A percentile compares a stretch with the other conserved stretches of the same genome.
phyloP scores from a whole-genome alignment of 768 basidiomycete genomes.

The Astraeus odoratus region DNA sequence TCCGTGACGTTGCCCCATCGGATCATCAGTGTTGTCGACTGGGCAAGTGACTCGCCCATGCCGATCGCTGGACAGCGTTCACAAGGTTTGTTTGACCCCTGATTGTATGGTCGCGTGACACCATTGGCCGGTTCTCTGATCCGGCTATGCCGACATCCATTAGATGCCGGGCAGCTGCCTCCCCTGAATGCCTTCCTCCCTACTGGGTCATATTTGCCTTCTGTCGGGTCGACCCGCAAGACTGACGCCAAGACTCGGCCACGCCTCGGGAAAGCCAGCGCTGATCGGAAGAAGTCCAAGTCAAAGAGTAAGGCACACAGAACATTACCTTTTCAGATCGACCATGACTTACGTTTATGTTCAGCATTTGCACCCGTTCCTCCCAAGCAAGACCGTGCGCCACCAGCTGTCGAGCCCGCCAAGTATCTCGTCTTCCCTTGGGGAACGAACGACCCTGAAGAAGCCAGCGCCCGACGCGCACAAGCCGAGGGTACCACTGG shows the following conservation, averaged over 20 bases:
- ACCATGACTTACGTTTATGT: neutral
- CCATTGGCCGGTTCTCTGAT: neutral
- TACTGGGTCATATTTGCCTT: conserved; percentile 14
- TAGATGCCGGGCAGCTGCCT: conserved; percentile 15
- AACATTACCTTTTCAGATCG: too few species aligned
- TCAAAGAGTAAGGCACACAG: conserved; percentile 4
- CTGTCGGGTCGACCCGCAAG: conserved; percentile 1
- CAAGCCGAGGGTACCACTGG: conserved; percentile 9
- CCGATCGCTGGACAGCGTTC: conserved; percentile 10
- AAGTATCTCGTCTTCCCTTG: conserved; percentile 68
- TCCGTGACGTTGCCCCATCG: conserved; percentile 62
- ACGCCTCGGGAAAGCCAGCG: conserved; percentile 10
- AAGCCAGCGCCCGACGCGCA: conserved; percentile 30
- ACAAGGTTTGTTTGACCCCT: neutral
- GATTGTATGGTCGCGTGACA: neutral
- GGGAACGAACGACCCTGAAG: conserved; percentile 81
- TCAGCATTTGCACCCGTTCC: conserved; percentile 6
- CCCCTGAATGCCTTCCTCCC: conserved; percentile 21
- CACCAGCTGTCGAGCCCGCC: conserved; percentile 26
- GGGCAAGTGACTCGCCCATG: conserved; percentile 76
- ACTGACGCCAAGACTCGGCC: neutral
- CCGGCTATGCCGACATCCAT: conserved; percentile 27
- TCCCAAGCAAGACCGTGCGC: conserved; percentile 6
- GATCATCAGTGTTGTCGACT: conserved; percentile 87
- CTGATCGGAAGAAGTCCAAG: conserved; percentile 9